Evolutionary conservation across 2,329 filamentous ascomycete genomes (phyloP).

Genomic region (Exophiala oligosperma): DNA sequence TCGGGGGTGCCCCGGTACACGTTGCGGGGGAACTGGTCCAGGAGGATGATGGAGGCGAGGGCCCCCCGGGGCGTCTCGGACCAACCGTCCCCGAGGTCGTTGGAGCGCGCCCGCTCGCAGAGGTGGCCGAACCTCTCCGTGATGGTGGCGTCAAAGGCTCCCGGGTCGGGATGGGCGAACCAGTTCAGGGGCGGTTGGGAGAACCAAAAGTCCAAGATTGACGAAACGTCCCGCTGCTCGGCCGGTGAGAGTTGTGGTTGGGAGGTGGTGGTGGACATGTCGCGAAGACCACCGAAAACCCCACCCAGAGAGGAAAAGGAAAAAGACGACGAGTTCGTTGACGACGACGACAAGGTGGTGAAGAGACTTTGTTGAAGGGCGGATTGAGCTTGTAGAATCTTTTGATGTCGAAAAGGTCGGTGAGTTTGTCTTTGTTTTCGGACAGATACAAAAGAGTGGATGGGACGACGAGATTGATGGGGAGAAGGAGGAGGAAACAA

Average conservation of each 20-base stretch:
- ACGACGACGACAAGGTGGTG: no score
- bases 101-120: conserved; percentile 20
- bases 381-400: conserved; percentile 20
- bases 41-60: conserved; percentile 39
- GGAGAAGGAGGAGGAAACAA: no score
- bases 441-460: no score
- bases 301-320: no score
- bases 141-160: conserved; percentile 25
- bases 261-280: neutral
- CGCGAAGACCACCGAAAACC: neutral
- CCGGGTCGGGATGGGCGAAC: conserved; percentile 15
- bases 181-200: conserved; percentile 26
- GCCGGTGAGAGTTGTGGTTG: neutral
- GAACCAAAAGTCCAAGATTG: conserved; percentile 34
- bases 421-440: no score
- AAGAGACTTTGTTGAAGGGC: neutral
- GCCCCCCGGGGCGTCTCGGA: conserved; percentile 28
- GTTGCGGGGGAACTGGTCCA: conserved; percentile 42
- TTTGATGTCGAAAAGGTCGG: conserved; percentile 5
- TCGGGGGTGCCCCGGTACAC: conserved; percentile 36
- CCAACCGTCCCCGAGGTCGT: conserved; percentile 23
- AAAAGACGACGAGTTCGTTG: no score
- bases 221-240: conserved; percentile 12
- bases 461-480: no score
- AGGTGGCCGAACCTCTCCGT: conserved; percentile 23